A percentile compares a stretch with the other conserved stretches of the same genome.
Evolutionary conservation across 1,139 yeast genomes (phyloP).

Genomic region (Pichia sp.): DNA sequence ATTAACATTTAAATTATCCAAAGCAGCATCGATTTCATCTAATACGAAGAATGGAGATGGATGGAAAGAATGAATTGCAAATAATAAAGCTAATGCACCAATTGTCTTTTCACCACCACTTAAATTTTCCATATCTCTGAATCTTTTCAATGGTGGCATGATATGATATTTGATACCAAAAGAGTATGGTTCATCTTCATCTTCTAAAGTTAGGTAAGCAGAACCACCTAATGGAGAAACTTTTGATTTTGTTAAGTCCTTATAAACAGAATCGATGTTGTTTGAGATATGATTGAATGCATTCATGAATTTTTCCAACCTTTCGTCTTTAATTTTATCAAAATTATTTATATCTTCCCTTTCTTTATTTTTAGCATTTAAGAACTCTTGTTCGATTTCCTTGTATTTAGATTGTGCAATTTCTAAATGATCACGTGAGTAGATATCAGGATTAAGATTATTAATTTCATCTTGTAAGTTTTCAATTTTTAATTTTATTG

Average conservation of each 20-base stretch:
- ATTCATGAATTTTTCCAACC: constrained; percentile 57
- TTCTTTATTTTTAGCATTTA: constrained; percentile 56
- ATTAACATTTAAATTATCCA: constrained; percentile 83
- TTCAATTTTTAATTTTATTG: constrained; percentile 47
- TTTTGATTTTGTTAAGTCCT: constrained; percentile 69
- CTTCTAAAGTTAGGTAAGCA: constrained; percentile 81
- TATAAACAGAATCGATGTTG: constrained; percentile 72
- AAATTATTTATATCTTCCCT: constrained; percentile 50
- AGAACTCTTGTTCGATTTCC: constrained; percentile 61
- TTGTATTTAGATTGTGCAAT: constrained; percentile 61
- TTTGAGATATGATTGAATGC: constrained; percentile 75
- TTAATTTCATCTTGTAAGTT: constrained; percentile 57
- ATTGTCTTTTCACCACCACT: constrained; percentile 98
- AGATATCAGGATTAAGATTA: constrained; percentile 67
- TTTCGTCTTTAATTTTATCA: constrained; percentile 49
- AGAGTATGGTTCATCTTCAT: constrained; percentile 81
- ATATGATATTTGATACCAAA: constrained; percentile 88
- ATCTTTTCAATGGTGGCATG: constrained; percentile 94
- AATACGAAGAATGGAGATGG: constrained; percentile 95
- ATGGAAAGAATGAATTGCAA: constrained; percentile 84
- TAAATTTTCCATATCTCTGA: constrained; percentile 84
- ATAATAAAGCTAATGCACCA: constrained; percentile 88
- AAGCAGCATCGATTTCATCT: constrained; percentile 96
- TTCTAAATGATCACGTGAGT: constrained; percentile 69
- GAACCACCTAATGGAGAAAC: constrained; percentile 84